phyloP scores from a whole-genome alignment of 495 filamentous ascomycete genomes.

The Patellaria atrata region DNA sequence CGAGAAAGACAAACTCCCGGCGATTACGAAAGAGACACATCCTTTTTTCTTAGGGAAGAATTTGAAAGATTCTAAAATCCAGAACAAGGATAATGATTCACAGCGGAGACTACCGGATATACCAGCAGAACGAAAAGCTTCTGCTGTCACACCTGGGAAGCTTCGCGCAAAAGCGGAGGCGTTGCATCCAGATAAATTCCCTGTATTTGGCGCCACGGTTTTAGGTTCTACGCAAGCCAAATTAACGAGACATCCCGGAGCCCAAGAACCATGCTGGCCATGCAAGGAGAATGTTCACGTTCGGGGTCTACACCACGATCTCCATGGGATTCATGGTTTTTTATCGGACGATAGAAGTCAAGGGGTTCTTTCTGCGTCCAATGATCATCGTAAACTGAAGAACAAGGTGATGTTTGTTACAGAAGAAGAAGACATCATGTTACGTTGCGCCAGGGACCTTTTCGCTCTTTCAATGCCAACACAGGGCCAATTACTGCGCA shows the following conservation, averaged over 20 bases:
- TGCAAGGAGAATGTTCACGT: constrained; percentile 21
- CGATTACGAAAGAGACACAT: constrained; percentile 50
- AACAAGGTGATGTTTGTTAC: constrained; percentile 9
- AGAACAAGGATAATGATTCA: too few species aligned
- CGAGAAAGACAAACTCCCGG: constrained; percentile 20
- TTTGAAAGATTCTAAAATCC: constrained; percentile 5
- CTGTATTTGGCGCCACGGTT: too few species aligned
- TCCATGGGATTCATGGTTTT: too few species aligned
- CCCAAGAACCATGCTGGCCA: constrained; percentile 23
- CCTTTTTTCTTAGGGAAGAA: constrained; percentile 58
- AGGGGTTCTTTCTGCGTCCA: background rate
- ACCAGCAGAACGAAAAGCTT: constrained; percentile 15
- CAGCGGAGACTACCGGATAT: too few species aligned
- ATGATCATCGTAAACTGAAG: constrained; percentile 18
- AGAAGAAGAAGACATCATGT: constrained; percentile 13
- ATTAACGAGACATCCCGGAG: constrained; percentile 19
- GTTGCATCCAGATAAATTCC: background rate
- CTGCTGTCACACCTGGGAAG: constrained; percentile 27
- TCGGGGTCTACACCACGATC: constrained; percentile 15
- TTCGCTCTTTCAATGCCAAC: too few species aligned
- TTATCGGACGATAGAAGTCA: too few species aligned
- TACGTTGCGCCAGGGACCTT: too few species aligned
- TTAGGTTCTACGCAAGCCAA: constrained; percentile 1
- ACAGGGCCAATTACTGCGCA: too few species aligned
- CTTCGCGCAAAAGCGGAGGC: constrained; percentile 18